Evolutionary conservation across 2,329 filamentous ascomycete genomes (phyloP).

Genomic region (Talaromyces amestolkiae): DNA sequence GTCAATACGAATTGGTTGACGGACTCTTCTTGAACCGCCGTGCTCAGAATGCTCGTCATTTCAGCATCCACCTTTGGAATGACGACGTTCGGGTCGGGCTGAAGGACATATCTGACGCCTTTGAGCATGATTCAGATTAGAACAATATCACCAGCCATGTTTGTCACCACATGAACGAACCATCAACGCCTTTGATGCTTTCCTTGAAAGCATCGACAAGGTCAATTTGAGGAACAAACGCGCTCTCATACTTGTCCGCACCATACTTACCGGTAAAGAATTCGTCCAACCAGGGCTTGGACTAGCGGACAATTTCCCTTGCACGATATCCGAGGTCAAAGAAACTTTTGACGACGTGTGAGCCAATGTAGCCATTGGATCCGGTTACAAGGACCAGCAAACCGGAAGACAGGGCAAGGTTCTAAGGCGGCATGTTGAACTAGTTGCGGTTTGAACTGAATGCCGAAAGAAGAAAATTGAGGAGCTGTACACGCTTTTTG

Average conservation of each 20-base stretch:
- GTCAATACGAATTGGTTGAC: slow-evolving; percentile 21
- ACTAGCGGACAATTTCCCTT: slow-evolving; percentile 43
- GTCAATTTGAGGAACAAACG: not conserved
- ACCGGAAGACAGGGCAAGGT: not conserved
- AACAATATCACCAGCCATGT: not conserved
- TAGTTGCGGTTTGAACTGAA: not conserved
- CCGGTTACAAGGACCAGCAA: not conserved
- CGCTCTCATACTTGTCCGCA: not conserved
- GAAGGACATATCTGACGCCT: slow-evolving; percentile 12
- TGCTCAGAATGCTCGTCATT: slow-evolving; percentile 21
- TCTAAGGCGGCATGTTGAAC: not conserved
- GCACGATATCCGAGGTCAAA: slow-evolving; percentile 25
- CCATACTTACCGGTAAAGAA: slow-evolving; percentile 7
- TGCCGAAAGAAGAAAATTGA: not conserved
- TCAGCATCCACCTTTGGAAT: not conserved
- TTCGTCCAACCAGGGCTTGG: slow-evolving; percentile 34
- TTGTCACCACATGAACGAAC: not conserved
- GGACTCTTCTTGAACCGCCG: slow-evolving; percentile 10
- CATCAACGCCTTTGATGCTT: not conserved
- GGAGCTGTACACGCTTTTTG: not conserved
- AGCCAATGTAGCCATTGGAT: slow-evolving; percentile 41
- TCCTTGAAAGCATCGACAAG: not conserved
- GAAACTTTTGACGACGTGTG: slow-evolving; percentile 19
- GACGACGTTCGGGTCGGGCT: not conserved
- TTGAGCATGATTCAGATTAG: not conserved